A percentile compares a stretch with the other conserved stretches of the same genome.
phyloP scores from a whole-genome alignment of 805 yeast species.

The Starmera pachycereana region DNA sequence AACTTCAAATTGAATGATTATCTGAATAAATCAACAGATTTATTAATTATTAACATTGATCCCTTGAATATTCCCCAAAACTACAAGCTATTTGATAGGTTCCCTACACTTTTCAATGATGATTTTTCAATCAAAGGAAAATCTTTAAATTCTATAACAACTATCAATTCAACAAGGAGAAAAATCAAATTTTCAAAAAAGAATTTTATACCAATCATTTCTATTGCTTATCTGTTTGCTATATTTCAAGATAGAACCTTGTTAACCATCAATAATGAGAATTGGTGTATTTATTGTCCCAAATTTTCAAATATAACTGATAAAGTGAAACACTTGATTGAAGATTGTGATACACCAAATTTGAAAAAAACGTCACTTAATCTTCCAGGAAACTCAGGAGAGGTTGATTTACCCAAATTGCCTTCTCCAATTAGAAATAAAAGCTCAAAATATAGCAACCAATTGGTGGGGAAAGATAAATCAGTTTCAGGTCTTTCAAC shows the following conservation, averaged over 20 bases:
- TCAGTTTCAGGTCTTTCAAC: too few species aligned
- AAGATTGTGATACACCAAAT: neutral
- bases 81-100: constrained; percentile 31
- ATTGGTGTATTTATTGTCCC: constrained; percentile 52
- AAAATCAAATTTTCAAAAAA: constrained; percentile 49
- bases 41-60: constrained; percentile 44
- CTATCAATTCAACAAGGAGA: constrained; percentile 34
- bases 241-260: constrained; percentile 25
- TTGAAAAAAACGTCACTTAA: neutral
- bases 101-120: constrained; percentile 17
- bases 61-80: constrained; percentile 30
- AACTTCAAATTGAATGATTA: constrained; percentile 41
- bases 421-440: constrained; percentile 46
- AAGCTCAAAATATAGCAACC: constrained; percentile 19
- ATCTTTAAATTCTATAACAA: constrained; percentile 11
- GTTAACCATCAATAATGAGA: constrained; percentile 33
- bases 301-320: constrained; percentile 18
- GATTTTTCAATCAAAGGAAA: constrained; percentile 11
- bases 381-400: neutral
- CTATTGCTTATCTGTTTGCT: constrained; percentile 46
- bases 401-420: constrained; percentile 21
- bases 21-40: constrained; percentile 40
- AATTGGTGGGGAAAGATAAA: too few species aligned
- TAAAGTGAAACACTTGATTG: constrained; percentile 13
- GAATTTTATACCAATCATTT: constrained; percentile 50